Base-by-base conservation (phyloP, 2,329 filamentous ascomycete genomes). In the Stagonosporopsis tanaceti region DNA sequence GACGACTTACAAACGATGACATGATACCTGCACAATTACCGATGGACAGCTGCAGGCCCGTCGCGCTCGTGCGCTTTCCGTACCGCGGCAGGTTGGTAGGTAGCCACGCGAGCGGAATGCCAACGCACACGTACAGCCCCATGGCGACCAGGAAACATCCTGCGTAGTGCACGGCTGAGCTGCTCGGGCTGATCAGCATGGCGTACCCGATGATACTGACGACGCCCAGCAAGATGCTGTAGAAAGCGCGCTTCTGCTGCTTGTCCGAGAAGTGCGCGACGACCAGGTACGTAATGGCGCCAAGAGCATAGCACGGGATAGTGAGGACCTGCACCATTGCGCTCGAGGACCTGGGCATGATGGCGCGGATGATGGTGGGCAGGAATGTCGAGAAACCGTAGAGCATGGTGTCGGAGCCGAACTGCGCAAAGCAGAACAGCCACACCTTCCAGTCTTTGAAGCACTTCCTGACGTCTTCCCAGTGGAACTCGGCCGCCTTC, bases 321-420 rank as follows among this genome's bases (percentile, higher is more conserved):
- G 91, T 93, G 32, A 93, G 82, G 30, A 91, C 85, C 73, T 93
- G 90, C 6, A 91, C 85, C 68, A 90, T 81, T 0, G 89, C 84
- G 0, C 80, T 79, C 0, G 85, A 81, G 80, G 89, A 91, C 2
- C 70, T 71, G 1, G 78, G 77, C 3, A 89, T 88, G 48, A 93
- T 84, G 4, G 84, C 87, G 39, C 85, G 80, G 72, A 94, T 92
- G 63, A 94, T 93, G 4, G 89, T 92, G 0, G 91, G 91, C 41
- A 94, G 77, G 70, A 93, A 93, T 0, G 89, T 92, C 47, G 87
- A 89, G 74, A 87, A 93, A 4, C 90, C 89, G 68, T 93, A 93
- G 0, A 93, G 81, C 85, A 93, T 90, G 1, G 88, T 91, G 67
- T 92, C 89, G 15, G 84, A 82, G 4, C 89, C 89, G 69, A 93